phyloP scores from a whole-genome alignment of 208 protist genomes.

The Acanthamoeba culbertsoni region DNA sequence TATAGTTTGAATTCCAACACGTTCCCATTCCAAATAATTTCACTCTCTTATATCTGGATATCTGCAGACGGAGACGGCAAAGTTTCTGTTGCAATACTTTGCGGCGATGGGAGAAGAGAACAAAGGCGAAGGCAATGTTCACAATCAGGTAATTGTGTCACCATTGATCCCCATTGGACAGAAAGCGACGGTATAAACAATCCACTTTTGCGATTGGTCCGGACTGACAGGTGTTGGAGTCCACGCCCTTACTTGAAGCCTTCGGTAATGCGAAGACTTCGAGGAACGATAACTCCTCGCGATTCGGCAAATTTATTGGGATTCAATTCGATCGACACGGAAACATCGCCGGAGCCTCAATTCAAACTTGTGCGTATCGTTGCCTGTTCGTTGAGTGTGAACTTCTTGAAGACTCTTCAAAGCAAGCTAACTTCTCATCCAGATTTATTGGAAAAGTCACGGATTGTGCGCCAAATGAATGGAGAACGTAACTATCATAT shows the following conservation, averaged over 20 bases:
- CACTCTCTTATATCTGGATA: not conserved
- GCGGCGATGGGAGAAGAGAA: conserved; percentile 71
- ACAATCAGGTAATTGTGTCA: conserved; percentile 16
- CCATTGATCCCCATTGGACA: not conserved
- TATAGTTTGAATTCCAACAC: conserved; percentile 84
- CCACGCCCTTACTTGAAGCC: conserved; percentile 88
- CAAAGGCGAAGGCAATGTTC: conserved; percentile 37
- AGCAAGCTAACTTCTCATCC: no score
- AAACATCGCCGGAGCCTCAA: conserved; percentile 61
- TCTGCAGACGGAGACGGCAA: conserved; percentile 79
- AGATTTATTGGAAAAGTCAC: no score
- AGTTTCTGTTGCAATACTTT: conserved; percentile 85
- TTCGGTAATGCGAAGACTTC: conserved; percentile 92
- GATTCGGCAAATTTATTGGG: conserved; percentile 90
- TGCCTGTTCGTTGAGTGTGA: no score
- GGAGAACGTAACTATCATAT: no score
- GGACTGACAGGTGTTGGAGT: conserved; percentile 47
- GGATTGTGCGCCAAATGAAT: no score
- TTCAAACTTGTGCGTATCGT: conserved; percentile 73
- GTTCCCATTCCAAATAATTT: conserved; percentile 70
- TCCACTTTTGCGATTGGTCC: not conserved
- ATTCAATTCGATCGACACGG: conserved; percentile 67
- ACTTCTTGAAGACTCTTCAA: no score
- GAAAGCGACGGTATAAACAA: not conserved
- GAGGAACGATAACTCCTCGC: conserved; percentile 88